A percentile compares a stretch with the other conserved stretches of the same genome.
Evolutionary conservation across 495 filamentous ascomycete species (phyloP).

Genomic region (Cetradonia linearis): DNA sequence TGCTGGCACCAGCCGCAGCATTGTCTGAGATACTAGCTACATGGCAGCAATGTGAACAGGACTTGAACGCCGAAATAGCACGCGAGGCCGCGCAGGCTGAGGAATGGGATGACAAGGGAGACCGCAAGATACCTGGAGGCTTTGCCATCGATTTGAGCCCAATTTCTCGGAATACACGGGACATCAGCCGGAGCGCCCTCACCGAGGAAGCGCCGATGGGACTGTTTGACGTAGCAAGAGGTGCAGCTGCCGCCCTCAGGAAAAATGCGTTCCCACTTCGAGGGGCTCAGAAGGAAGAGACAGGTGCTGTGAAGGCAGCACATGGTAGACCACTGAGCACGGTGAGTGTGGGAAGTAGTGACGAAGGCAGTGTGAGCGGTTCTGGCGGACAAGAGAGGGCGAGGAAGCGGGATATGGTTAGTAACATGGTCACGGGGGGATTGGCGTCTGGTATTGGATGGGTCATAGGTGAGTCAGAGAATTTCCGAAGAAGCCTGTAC

Average conservation of each 20-base stretch:
- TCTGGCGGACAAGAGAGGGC: constrained; percentile 40
- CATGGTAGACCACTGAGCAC: constrained; percentile 17
- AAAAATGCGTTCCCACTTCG: constrained; percentile 51
- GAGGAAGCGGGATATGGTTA: constrained; percentile 72
- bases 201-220: constrained; percentile 82
- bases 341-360: constrained; percentile 23
- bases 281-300: background rate
- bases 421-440: constrained; percentile 59
- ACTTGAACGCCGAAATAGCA: constrained; percentile 57
- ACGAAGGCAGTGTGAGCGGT: constrained; percentile 28
- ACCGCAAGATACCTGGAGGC: constrained; percentile 56
- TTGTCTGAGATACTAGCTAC: constrained; percentile 75
- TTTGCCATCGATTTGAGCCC: constrained; percentile 37
- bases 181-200: constrained; percentile 29
- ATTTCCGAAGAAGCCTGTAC: background rate
- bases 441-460: constrained; percentile 77
- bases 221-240: constrained; percentile 82
- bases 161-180: constrained; percentile 34
- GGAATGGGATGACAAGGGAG: constrained; percentile 59
- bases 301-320: background rate
- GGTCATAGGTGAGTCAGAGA: constrained; percentile 54
- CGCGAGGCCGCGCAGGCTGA: constrained; percentile 65
- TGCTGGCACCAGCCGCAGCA: constrained; percentile 65
- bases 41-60: constrained; percentile 82
- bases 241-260: constrained; percentile 64